phyloP scores from a whole-genome alignment of 306 rosid species.

The Rosa multiflora region DNA sequence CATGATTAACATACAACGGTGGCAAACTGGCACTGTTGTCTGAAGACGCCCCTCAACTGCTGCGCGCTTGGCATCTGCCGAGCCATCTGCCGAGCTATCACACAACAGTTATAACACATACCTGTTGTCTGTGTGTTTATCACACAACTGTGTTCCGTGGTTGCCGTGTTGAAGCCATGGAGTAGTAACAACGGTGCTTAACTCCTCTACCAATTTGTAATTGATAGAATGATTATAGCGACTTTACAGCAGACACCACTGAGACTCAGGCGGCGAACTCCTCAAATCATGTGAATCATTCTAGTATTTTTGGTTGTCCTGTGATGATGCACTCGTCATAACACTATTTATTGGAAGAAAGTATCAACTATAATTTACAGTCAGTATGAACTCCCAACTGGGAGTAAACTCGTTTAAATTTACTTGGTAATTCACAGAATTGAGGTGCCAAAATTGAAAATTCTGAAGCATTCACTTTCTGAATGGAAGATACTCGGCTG shows the following conservation, averaged over 20 bases:
- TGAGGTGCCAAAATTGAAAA: background rate
- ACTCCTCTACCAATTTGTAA: background rate
- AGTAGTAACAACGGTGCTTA: conserved; percentile 49
- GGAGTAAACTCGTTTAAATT: background rate
- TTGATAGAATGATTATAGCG: background rate
- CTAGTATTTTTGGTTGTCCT: background rate
- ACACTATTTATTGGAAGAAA: background rate
- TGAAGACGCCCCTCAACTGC: too few species aligned
- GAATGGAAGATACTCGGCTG: background rate
- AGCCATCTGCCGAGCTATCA: too few species aligned
- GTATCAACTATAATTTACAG: background rate
- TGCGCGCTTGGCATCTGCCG: too few species aligned
- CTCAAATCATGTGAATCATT: background rate
- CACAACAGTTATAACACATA: too few species aligned
- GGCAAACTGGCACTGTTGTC: too few species aligned
- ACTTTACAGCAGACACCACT: background rate
- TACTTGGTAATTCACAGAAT: background rate
- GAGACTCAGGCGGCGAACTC: background rate
- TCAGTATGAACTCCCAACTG: background rate
- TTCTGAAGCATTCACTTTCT: background rate
- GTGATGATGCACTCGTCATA: conserved; percentile 4
- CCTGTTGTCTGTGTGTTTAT: too few species aligned
- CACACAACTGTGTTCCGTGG: too few species aligned
- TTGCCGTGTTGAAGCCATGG: conserved; percentile 81
- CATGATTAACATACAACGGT: too few species aligned